Conservation (phyloP, 1,284 basidiomycete genomes). For the Leccinum griseonigrum region DNA sequence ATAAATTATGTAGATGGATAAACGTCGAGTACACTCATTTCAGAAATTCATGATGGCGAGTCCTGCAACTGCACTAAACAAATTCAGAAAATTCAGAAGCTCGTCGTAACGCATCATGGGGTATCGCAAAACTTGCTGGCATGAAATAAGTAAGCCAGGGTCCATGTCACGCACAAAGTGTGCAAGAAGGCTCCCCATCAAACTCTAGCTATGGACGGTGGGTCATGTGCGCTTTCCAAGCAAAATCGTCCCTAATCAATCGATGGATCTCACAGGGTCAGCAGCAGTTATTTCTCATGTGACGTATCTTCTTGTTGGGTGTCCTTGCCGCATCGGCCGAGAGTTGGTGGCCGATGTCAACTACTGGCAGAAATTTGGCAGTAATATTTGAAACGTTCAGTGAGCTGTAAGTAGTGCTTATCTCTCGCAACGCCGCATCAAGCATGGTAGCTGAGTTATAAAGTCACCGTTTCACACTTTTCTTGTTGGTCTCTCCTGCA, state of each 20-base stretch:
- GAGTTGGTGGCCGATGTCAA: slow-evolving; percentile 43
- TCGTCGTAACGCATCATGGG: no score
- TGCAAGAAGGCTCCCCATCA: slow-evolving; percentile 48
- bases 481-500: no score
- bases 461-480: no score
- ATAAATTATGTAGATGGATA: no score
- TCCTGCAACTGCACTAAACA: no score
- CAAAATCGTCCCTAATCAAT: slow-evolving; percentile 9
- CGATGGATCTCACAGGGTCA: slow-evolving; percentile 26
- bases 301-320: slow-evolving; percentile 18
- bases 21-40: no score
- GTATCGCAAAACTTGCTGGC: no score
- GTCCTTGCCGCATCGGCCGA: slow-evolving; percentile 34
- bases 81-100: no score
- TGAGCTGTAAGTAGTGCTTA: slow-evolving; percentile 1
- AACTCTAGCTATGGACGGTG: slow-evolving; percentile 50
- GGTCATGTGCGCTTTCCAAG: slow-evolving; percentile 16
- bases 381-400: slow-evolving; percentile 30
- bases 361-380: slow-evolving; percentile 29
- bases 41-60: no score
- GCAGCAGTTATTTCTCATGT: slow-evolving; percentile 6
- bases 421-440: neutral
- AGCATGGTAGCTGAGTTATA: no score
- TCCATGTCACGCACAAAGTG: slow-evolving; percentile 41
- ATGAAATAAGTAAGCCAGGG: slow-evolving; percentile 35